Evolutionary conservation across 176 grass and related monocot species (phyloP).

Genomic region (Puccinellia tenuiflora): DNA sequence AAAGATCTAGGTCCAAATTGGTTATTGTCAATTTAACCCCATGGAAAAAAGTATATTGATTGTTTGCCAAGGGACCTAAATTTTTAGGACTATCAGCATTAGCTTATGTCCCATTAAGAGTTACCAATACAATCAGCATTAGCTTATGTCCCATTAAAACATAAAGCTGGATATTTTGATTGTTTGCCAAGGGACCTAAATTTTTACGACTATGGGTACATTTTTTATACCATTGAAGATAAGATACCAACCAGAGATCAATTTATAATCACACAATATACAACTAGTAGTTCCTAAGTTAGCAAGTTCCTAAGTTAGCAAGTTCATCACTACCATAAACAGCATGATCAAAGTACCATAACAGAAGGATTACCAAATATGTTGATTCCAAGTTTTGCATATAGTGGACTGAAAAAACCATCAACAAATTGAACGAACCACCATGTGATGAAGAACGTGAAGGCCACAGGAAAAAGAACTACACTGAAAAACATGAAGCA

Average conservation of each 20-base stretch:
- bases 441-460: slow-evolving; percentile 99
- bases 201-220: neutral
- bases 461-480: slow-evolving; percentile 93
- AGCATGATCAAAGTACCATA: neutral
- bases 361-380: slow-evolving; percentile 73
- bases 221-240: neutral
- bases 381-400: slow-evolving; percentile 77
- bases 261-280: neutral
- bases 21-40: neutral
- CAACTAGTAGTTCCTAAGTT: neutral
- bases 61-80: too few relatives aligned
- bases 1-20: neutral
- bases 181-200: neutral
- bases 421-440: slow-evolving; percentile 99
- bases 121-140: neutral
- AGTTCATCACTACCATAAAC: neutral
- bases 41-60: neutral
- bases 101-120: too few relatives aligned
- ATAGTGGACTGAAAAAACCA: slow-evolving; percentile 97
- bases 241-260: neutral
- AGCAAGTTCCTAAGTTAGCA: neutral
- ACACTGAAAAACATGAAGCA: slow-evolving; percentile 55
- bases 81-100: too few relatives aligned
- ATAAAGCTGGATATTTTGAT: neutral
- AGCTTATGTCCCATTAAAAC: neutral